phyloP scores from a whole-genome alignment of 345 rosid species.

The Eucalyptus viminalis region DNA sequence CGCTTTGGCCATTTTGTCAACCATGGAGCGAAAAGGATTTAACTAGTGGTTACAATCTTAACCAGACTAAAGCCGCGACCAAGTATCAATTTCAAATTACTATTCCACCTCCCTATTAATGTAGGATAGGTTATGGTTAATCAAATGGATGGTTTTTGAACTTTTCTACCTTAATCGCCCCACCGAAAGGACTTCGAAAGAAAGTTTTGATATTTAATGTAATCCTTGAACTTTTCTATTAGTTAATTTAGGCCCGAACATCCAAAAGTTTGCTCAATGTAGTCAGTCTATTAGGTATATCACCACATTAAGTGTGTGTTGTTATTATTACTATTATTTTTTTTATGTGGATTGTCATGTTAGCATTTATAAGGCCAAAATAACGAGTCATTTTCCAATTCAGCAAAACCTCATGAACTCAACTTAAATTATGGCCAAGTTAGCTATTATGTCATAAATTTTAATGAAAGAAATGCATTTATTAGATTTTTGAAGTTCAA shows the following conservation, averaged over 20 bases:
- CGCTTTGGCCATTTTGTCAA: neutral
- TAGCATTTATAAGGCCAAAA: neutral
- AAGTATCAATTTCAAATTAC: neutral
- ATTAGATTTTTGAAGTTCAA: neutral
- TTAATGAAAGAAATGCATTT: neutral
- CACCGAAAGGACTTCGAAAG: too few relatives aligned
- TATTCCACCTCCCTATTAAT: neutral
- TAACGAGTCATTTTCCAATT: neutral
- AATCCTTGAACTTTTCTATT: neutral
- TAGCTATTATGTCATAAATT: neutral
- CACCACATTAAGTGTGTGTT: too few relatives aligned
- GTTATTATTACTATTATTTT: too few relatives aligned
- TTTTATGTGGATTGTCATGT: neutral
- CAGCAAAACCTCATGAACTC: neutral
- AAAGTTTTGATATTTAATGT: too few relatives aligned
- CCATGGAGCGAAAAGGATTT: neutral
- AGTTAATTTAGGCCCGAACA: neutral
- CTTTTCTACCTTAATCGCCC: neutral
- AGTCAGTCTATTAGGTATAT: neutral
- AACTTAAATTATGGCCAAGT: neutral
- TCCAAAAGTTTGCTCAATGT: neutral
- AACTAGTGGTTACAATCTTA: neutral
- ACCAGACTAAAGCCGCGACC: neutral
- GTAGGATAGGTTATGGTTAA: neutral
- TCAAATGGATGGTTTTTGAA: neutral